Base-by-base conservation (phyloP, 1,284 basidiomycete species). In the Ustilago lituana region DNA sequence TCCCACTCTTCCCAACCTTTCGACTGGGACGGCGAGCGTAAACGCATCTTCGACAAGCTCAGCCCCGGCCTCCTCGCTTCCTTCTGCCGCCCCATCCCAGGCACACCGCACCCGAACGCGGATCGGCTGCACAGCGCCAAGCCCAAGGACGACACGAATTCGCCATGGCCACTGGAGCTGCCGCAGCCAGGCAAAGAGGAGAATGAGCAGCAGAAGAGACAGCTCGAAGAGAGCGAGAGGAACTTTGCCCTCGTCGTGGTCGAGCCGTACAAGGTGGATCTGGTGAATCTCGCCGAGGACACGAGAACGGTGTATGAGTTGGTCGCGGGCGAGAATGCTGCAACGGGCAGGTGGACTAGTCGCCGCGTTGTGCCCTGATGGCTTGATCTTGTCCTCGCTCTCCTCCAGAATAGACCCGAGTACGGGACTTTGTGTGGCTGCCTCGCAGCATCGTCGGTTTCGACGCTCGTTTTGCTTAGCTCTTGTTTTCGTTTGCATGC, bases 11-110 rank as follows among this genome's bases (percentile, higher is more conserved):
- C 36, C 7, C 38, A 54, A 10, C 26, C 53, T 4, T 83, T 83
- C 61, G 72, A 80, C 49, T 83, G 83, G 83, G 81, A 80, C 37
- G 57, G 60, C 8, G 83, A 83, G 64, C 72, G 83, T 5, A 59
- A 57, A 5, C 58, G 83, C 8, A 79, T 82, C 62, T 83, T 79
- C 37, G 65, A 81, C 44, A 82, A 82, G 60, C 65, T 83, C 47
- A 74, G 61, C 17, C 74, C 82, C 10, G 76, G 74, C 14, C 60
- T 83, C n/a, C 61, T 82, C 8, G 83, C 83, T 17, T 80, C 77
- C 14, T 83, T 83, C 61, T 75, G 72, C 36, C 48, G 81, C 9
- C 82, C 82, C n/a, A 78, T 70, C 0, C 83, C 83, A 0, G 83
- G 82, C 0, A 73, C 76, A 0, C 29, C 47, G 2, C 77, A 78